Evolutionary conservation across 1,284 basidiomycete genomes (phyloP).

Genomic region (Irpex sp.): DNA sequence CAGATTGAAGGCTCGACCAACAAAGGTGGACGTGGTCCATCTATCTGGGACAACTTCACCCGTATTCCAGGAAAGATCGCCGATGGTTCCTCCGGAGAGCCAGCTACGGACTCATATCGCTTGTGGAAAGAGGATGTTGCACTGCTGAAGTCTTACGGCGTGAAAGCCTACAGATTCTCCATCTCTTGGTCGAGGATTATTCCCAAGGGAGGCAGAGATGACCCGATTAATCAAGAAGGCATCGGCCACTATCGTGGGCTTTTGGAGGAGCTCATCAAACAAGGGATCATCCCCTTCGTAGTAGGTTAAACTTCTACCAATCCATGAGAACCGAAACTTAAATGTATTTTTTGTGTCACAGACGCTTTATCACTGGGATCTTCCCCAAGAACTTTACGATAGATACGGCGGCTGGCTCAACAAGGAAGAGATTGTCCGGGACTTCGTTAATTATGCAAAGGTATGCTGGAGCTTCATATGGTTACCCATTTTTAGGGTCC

Average conservation of each 20-base stretch:
- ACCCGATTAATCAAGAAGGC: constrained; percentile 64
- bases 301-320: constrained; percentile 34
- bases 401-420: constrained; percentile 75
- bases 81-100: constrained; percentile 63
- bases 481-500: neutral
- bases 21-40: constrained; percentile 53
- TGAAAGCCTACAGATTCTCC: constrained; percentile 48
- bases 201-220: constrained; percentile 63
- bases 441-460: constrained; percentile 64
- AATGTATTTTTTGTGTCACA: constrained; percentile 19
- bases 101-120: constrained; percentile 67
- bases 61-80: constrained; percentile 59
- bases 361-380: constrained; percentile 80
- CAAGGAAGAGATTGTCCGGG: constrained; percentile 56
- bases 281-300: constrained; percentile 65
- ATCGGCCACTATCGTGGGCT: constrained; percentile 61
- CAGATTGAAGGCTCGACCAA: constrained; percentile 66
- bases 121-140: constrained; percentile 67
- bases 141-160: constrained; percentile 45
- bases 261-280: constrained; percentile 59
- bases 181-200: constrained; percentile 75
- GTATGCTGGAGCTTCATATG: constrained; percentile 6
- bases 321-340: neutral
- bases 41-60: constrained; percentile 75
- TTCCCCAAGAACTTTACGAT: constrained; percentile 66